Percentiles rank a stretch among this genome's conserved stretches.
Conservation (phyloP, 2,329 filamentous ascomycete genomes). For the Colletotrichum melonis region DNA sequence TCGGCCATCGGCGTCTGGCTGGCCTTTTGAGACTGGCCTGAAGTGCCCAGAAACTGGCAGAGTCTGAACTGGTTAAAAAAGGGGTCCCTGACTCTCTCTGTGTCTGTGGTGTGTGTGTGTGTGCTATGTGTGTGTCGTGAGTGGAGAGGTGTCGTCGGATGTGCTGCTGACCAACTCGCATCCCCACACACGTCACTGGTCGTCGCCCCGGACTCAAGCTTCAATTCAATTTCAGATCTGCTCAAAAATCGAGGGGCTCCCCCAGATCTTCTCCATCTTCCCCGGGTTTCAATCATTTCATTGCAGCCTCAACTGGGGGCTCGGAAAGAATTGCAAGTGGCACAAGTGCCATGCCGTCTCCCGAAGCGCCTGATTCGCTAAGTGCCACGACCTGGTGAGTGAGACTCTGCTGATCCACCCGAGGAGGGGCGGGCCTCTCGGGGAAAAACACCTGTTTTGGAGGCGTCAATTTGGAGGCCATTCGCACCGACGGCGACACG, state of each 20-base stretch:
- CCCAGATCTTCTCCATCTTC: slow-evolving; percentile 37
- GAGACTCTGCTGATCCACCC: slow-evolving; percentile 28
- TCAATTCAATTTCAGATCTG: slow-evolving; percentile 31
- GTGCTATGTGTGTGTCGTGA: not conserved
- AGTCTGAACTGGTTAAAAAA: not conserved
- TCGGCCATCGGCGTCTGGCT: not conserved
- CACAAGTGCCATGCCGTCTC: slow-evolving; percentile 32
- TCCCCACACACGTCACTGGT: slow-evolving; percentile 32
- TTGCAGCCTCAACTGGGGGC: slow-evolving; percentile 22
- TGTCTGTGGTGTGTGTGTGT: not conserved
- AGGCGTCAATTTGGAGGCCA: slow-evolving; percentile 15
- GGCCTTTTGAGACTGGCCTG: not conserved
- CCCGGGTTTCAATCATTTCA: slow-evolving; percentile 33
- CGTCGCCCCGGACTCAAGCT: slow-evolving; percentile 11
- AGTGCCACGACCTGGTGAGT: slow-evolving; percentile 38
- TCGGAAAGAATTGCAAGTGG: slow-evolving; percentile 33
- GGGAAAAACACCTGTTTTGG: slow-evolving; percentile 32
- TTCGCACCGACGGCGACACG: slow-evolving; percentile 4
- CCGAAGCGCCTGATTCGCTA: slow-evolving; percentile 37
- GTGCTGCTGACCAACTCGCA: slow-evolving; percentile 24
- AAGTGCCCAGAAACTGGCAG: not conserved
- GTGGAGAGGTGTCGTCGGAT: slow-evolving; percentile 27
- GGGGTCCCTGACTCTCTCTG: not conserved
- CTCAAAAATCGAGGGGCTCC: slow-evolving; percentile 35
- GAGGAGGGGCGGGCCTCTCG: slow-evolving; percentile 15